These are phyloP conservation scores for Brassica rapa DNA, from an alignment of 345 rosid genomes.

Conservation along the genomic window DNA sequence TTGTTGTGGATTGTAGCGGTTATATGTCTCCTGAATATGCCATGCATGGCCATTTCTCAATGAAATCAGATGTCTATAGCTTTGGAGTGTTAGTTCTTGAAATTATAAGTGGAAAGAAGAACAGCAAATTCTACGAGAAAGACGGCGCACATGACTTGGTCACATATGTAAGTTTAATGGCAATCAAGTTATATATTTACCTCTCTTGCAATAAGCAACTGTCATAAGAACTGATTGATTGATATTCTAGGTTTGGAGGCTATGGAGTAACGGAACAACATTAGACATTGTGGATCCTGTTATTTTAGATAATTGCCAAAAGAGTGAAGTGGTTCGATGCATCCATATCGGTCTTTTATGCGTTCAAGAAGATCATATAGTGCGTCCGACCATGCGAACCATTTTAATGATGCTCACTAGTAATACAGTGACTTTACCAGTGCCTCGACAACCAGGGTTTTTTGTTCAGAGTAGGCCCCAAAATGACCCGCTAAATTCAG, in stretches of 20 bases:
- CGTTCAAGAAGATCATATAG: neutral
- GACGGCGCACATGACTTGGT: neutral
- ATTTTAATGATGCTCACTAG: neutral
- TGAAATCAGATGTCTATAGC: slow-evolving; percentile 43
- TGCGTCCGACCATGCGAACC: neutral
- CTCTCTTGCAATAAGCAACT: neutral
- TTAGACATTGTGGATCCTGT: neutral
- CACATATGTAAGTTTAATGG: neutral
- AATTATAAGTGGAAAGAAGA: slow-evolving; percentile 33
- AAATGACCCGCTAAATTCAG: neutral
- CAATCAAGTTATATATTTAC: neutral
- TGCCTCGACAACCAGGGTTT: neutral
- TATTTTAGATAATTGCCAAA: neutral
- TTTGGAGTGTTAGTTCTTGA: slow-evolving; percentile 35
- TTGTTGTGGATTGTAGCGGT: neutral
- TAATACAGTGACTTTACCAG: neutral
- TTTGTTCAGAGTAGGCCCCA: neutral
- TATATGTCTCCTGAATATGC: slow-evolving; percentile 44
- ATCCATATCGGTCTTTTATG: neutral
- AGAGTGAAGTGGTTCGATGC: neutral
- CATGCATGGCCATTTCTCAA: slow-evolving; percentile 36
- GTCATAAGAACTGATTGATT: neutral
- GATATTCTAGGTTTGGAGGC: neutral
- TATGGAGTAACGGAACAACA: neutral
- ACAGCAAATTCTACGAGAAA: neutral